Evolutionary conservation across 2,329 filamentous ascomycete species (phyloP), one percentile per base, ranked within the genome.

Genomic region (Penicillium sp.): DNA sequence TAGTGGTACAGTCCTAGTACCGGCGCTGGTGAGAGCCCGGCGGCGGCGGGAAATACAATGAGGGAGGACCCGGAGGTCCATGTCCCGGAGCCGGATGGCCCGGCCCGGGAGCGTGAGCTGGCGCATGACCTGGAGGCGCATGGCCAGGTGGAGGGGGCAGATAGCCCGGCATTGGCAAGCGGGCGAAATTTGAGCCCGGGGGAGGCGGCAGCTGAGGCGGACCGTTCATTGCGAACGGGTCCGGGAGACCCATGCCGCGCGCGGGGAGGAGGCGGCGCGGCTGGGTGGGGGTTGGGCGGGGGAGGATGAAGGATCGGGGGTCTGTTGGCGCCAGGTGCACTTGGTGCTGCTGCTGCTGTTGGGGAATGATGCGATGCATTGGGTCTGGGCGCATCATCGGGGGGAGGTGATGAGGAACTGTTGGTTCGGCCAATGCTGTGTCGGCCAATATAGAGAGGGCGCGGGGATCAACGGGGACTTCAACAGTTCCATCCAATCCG

Each of bases 341-440:
- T 44, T 34, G 54, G 61, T 9, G 31, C 31, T 34, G 31, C 31
- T 34, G 34, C n/a, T 14, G 34, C n/a, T 36, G 65, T 40, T 70
- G 70, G 21, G 68, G 68, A 16, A 72, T 63, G 38, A 73, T 40
- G 16, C 38, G 38, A 59, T 18, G 67, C 44, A 21, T 79, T 49
- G 81, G 64, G n/a, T 66, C 64, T 7, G 59, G 53, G 39, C 67
- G 66, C 44, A 67, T 66, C 69, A 73, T 82, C 79, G 29, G 79
- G 75, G 29, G 79, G 75, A 66, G 82, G 27, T 56, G 56, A 8
- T 56, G 56, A 8, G 55, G 34, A 16, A 45, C 50, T 18, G 49
- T 48, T 14, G 50, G 54, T 47, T 57, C 57, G 7, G 50, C 38
- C 22, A 64, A 60, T 8, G 68, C 65, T 14, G 62, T 65, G 49